These are phyloP conservation scores for Aphanomyces cochlioides DNA, from an alignment of 352 stramenopile species.

Conservation along the genomic window DNA sequence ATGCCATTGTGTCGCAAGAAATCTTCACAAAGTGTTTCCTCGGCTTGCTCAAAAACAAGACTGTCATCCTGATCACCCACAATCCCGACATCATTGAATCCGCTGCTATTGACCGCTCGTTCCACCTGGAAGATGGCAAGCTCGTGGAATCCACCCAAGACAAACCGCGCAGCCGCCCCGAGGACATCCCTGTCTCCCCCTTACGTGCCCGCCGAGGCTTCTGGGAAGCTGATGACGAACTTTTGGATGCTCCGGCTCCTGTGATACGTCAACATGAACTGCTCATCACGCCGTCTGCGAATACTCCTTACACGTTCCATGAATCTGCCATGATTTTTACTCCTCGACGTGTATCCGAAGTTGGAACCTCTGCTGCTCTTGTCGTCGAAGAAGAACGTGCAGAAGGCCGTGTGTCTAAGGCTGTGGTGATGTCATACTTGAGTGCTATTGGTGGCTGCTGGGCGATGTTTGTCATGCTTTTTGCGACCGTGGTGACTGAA, in stretches of 20 bases:
- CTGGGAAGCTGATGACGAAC: neutral
- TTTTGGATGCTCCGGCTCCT: neutral
- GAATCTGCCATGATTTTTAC: neutral
- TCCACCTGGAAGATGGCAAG: neutral
- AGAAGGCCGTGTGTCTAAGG: constrained; percentile 54
- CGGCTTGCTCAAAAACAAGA: constrained; percentile 43
- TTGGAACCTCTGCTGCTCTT: constrained; percentile 33
- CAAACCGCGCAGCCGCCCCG: neutral
- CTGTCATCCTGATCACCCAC: constrained; percentile 72
- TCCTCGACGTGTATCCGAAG: constrained; percentile 13
- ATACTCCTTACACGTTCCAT: constrained; percentile 12
- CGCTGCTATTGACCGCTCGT: constrained; percentile 2
- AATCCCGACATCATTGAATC: constrained; percentile 28
- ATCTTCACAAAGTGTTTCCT: constrained; percentile 81
- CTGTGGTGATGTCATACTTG: constrained; percentile 54
- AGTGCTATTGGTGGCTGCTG: constrained; percentile 38
- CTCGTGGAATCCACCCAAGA: neutral
- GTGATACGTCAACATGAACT: neutral
- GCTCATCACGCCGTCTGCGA: constrained; percentile 15
- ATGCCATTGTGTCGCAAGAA: constrained; percentile 84
- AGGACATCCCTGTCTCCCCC: neutral
- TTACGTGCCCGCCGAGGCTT: neutral
- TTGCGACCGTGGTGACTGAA: neutral
- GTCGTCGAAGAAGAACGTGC: constrained; percentile 73
- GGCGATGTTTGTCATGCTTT: constrained; percentile 3